These are phyloP conservation scores for Pyrus betulifolia DNA, from an alignment of 306 rosid genomes.

Conservation along the genomic window DNA sequence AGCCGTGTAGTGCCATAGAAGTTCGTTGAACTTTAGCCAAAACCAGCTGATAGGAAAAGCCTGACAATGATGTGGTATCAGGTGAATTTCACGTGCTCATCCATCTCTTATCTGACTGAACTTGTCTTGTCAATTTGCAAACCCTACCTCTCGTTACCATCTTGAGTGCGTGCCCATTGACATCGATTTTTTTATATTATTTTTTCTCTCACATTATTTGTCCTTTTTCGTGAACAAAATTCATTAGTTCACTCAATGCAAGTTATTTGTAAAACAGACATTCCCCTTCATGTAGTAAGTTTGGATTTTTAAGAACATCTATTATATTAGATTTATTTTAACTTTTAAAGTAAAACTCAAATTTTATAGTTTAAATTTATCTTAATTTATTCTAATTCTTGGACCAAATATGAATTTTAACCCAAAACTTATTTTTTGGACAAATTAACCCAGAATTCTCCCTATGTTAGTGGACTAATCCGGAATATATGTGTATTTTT, in stretches of 20 bases:
- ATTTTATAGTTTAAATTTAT: too few relatives aligned
- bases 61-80: not conserved
- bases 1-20: not conserved
- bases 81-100: slow-evolving; percentile 8
- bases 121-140: not conserved
- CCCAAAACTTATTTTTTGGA: too few relatives aligned
- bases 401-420: too few relatives aligned
- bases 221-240: not conserved
- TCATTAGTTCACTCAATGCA: not conserved
- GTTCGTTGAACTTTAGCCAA: not conserved
- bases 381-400: accelerated
- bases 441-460: too few relatives aligned
- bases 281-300: too few relatives aligned
- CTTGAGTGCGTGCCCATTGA: not conserved
- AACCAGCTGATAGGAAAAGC: not conserved
- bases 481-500: too few relatives aligned
- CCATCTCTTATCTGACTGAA: not conserved
- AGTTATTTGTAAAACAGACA: not conserved
- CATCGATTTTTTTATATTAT: too few relatives aligned
- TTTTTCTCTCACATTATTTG: not conserved
- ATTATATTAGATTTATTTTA: too few relatives aligned
- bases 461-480: too few relatives aligned
- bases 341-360: too few relatives aligned
- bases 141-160: not conserved
- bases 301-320: too few relatives aligned